A percentile compares a stretch with the other conserved stretches of the same genome.
phyloP scores from a whole-genome alignment of 441 rosid species.

The Eugenia klotzschiana region DNA sequence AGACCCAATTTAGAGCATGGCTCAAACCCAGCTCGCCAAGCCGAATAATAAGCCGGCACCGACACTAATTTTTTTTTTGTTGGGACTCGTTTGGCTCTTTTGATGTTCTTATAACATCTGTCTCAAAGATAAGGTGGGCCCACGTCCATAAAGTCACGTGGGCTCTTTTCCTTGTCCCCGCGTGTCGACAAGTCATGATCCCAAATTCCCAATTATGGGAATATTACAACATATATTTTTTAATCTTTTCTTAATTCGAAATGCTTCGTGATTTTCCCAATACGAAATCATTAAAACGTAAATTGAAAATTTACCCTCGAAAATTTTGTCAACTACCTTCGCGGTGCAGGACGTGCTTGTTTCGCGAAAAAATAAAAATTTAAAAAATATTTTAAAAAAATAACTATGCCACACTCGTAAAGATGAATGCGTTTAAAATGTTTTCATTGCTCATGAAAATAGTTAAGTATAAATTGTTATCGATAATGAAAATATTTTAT shows the following conservation, averaged over 20 bases:
- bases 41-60: background rate
- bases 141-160: background rate
- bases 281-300: background rate
- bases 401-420: too few species aligned
- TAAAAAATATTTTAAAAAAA: too few species aligned
- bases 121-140: background rate
- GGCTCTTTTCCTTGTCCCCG: background rate
- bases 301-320: too few species aligned
- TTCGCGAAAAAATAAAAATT: too few species aligned
- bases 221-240: background rate
- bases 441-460: too few species aligned
- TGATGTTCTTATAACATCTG: background rate
- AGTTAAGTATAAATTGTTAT: too few species aligned
- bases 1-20: background rate
- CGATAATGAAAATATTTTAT: too few species aligned
- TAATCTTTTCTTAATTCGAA: background rate
- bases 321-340: too few species aligned
- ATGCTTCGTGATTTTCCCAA: background rate
- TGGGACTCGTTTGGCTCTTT: background rate
- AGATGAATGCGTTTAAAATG: too few species aligned
- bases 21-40: background rate
- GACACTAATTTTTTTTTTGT: background rate
- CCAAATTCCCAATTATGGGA: background rate
- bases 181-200: background rate
- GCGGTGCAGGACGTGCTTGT: too few species aligned